phyloP scores from a whole-genome alignment of 805 yeast species.

The Ogataea pignaliae region DNA sequence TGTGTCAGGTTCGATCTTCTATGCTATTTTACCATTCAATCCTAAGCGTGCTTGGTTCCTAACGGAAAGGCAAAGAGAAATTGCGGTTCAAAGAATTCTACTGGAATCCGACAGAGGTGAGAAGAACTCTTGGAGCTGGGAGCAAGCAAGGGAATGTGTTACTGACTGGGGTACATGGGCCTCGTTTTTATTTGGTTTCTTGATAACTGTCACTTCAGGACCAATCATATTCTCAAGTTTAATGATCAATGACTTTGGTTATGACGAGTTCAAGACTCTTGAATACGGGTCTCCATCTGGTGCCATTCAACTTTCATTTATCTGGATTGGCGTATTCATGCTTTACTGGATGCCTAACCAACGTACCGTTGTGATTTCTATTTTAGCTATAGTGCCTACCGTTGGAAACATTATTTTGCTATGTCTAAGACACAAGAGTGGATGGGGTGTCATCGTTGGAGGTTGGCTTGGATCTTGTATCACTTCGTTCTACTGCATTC shows the following conservation, averaged over 20 bases:
- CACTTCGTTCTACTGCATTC: slow-evolving; percentile 14
- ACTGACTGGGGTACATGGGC: slow-evolving; percentile 50
- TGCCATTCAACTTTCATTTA: slow-evolving; percentile 24
- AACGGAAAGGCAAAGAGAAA: slow-evolving; percentile 33
- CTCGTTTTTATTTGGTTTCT: slow-evolving; percentile 38
- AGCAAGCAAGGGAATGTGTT: slow-evolving; percentile 52
- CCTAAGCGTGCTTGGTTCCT: slow-evolving; percentile 43
- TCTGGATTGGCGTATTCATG: slow-evolving; percentile 22
- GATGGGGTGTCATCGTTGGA: slow-evolving; percentile 20
- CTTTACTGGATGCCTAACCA: slow-evolving; percentile 19
- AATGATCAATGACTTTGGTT: slow-evolving; percentile 31
- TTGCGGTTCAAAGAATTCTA: slow-evolving; percentile 46
- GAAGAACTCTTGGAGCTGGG: slow-evolving; percentile 45
- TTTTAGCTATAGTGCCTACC: slow-evolving; percentile 19
- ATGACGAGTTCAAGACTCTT: slow-evolving; percentile 20
- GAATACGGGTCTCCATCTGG: slow-evolving; percentile 29
- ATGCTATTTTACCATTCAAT: slow-evolving; percentile 34
- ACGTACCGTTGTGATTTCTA: slow-evolving; percentile 15
- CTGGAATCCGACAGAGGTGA: slow-evolving; percentile 34
- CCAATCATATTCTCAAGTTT: slow-evolving; percentile 32
- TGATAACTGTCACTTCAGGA: slow-evolving; percentile 41
- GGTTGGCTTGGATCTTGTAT: slow-evolving; percentile 20
- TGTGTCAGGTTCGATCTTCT: slow-evolving; percentile 13
- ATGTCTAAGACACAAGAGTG: slow-evolving; percentile 10
- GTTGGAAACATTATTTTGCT: slow-evolving; percentile 20